Evolutionary conservation across 805 yeast genomes (phyloP).

Genomic region (Barnettozyma populi): DNA sequence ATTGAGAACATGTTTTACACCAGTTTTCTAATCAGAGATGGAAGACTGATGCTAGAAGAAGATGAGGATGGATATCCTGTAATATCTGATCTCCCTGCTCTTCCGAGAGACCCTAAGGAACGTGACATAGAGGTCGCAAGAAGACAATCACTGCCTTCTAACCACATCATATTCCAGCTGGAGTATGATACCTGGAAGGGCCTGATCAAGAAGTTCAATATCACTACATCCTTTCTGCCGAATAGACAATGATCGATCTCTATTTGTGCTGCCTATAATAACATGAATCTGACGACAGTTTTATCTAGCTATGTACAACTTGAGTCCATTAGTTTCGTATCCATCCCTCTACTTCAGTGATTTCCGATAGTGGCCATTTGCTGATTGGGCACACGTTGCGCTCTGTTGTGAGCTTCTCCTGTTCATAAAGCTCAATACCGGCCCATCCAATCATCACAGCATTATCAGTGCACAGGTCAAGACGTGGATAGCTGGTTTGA

Average conservation of each 20-base stretch:
- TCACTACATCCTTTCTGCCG: slow-evolving; percentile 50
- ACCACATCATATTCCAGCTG: slow-evolving; percentile 70
- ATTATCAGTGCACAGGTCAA: slow-evolving; percentile 82
- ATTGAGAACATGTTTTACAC: slow-evolving; percentile 82
- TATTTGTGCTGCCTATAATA: not conserved
- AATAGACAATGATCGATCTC: slow-evolving; percentile 24
- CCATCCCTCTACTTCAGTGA: slow-evolving; percentile 51
- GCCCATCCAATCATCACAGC: slow-evolving; percentile 98
- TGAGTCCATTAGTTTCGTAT: slow-evolving; percentile 7
- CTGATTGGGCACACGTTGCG: slow-evolving; percentile 58
- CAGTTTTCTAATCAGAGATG: slow-evolving; percentile 76
- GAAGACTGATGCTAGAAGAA: slow-evolving; percentile 49
- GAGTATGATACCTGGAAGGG: slow-evolving; percentile 62
- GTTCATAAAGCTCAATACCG: slow-evolving; percentile 80
- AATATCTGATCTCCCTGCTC: slow-evolving; percentile 29
- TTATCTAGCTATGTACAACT: slow-evolving; percentile 1
- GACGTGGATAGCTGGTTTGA: slow-evolving; percentile 60
- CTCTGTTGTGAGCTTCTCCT: slow-evolving; percentile 35
- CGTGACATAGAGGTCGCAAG: slow-evolving; percentile 22
- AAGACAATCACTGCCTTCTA: slow-evolving; percentile 28
- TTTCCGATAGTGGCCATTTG: slow-evolving; percentile 74
- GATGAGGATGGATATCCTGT: slow-evolving; percentile 44
- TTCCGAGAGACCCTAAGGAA: slow-evolving; percentile 23
- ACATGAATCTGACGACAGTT: slow-evolving; percentile 9
- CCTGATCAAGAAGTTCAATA: slow-evolving; percentile 47